Conservation (phyloP, 176 grass and related monocot species). For the Bromus sterilis region DNA sequence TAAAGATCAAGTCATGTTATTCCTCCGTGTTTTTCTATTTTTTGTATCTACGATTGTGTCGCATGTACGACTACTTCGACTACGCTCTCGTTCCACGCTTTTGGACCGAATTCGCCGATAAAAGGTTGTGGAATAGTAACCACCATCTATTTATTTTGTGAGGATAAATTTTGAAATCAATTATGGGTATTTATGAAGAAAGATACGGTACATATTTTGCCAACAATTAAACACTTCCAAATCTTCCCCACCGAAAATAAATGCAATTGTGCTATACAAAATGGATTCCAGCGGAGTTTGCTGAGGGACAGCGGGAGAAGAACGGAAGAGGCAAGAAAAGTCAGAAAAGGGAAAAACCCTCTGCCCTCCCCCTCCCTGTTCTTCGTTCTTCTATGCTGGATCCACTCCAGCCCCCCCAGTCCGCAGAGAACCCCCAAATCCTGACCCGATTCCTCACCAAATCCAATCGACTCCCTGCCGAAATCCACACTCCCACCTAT, state of each 20-base stretch:
- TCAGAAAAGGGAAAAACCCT: not conserved
- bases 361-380: not conserved
- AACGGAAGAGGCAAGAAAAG: not conserved
- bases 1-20: too few species aligned
- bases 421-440: not conserved
- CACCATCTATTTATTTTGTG: too few species aligned
- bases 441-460: not conserved
- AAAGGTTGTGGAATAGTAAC: too few species aligned
- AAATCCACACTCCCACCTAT: not conserved
- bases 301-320: not conserved
- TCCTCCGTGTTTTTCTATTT: too few species aligned
- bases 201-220: not conserved
- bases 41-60: too few species aligned
- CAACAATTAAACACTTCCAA: not conserved
- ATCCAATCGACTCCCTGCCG: not conserved
- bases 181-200: not conserved
- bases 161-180: too few species aligned
- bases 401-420: not conserved
- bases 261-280: not conserved
- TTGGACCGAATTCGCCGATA: too few species aligned
- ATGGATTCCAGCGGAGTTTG: not conserved
- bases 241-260: not conserved
- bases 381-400: not conserved
- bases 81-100: too few species aligned
- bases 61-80: too few species aligned